Conservation (phyloP, 495 filamentous ascomycete genomes). For the Penicillium cataractarum region DNA sequence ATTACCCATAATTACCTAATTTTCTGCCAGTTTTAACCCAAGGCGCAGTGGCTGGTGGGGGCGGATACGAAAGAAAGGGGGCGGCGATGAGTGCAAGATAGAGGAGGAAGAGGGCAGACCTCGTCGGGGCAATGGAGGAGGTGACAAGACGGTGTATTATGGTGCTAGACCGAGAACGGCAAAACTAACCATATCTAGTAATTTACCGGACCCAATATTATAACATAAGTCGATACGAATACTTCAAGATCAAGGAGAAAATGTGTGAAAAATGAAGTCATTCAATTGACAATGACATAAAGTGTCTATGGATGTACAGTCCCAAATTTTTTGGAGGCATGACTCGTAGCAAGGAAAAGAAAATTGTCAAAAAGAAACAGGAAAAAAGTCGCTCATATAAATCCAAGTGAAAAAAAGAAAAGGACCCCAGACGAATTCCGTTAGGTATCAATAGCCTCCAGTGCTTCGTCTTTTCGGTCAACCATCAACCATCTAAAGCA, state of each 20-base stretch:
- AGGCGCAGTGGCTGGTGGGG: no score
- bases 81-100: no score
- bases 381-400: slow-evolving; percentile 31
- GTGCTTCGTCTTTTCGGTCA: not conserved
- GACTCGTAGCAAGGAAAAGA: slow-evolving; percentile 23
- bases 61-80: no score
- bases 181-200: no score
- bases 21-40: no score
- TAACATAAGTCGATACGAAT: not conserved
- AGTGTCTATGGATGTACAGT: slow-evolving; percentile 31
- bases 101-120: no score
- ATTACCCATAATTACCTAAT: no score
- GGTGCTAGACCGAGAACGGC: no score
- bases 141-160: no score
- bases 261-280: slow-evolving; percentile 6
- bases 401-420: slow-evolving; percentile 18
- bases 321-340: slow-evolving; percentile 26
- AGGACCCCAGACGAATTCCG: slow-evolving; percentile 16
- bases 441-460: slow-evolving; percentile 11
- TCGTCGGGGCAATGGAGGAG: no score
- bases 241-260: not conserved
- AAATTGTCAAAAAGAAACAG: slow-evolving; percentile 4
- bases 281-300: slow-evolving; percentile 20
- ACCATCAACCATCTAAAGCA: slow-evolving; percentile 42
- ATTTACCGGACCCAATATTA: not conserved